phyloP scores from a whole-genome alignment of 1,284 basidiomycete genomes.

The Cerrena zonata region DNA sequence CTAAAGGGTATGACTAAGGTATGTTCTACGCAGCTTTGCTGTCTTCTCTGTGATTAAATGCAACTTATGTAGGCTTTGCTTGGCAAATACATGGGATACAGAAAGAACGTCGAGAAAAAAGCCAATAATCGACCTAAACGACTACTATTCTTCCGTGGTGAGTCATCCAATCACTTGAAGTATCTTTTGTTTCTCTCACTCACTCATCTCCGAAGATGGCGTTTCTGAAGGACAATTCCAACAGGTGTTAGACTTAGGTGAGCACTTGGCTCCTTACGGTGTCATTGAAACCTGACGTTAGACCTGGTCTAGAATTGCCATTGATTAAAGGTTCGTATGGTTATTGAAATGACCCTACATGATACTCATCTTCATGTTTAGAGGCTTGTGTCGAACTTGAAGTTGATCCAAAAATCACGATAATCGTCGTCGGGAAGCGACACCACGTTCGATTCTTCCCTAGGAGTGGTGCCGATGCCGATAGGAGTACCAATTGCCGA shows the following conservation, averaged over 20 bases:
- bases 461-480: slow-evolving; percentile 41
- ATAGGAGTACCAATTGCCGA: slow-evolving; percentile 65
- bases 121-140: slow-evolving; percentile 47
- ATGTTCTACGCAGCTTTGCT: slow-evolving; percentile 9
- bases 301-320: slow-evolving; percentile 43
- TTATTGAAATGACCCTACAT: too few relatives aligned
- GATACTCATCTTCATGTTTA: slow-evolving; percentile 21
- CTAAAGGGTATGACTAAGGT: slow-evolving; percentile 57
- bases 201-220: slow-evolving; percentile 67
- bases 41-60: background rate
- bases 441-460: slow-evolving; percentile 79
- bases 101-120: slow-evolving; percentile 48
- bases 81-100: slow-evolving; percentile 50
- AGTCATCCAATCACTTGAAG: too few relatives aligned
- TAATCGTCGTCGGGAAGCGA: slow-evolving; percentile 74
- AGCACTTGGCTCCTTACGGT: slow-evolving; percentile 56
- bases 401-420: slow-evolving; percentile 62
- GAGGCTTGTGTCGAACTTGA: slow-evolving; percentile 51
- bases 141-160: slow-evolving; percentile 71
- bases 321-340: slow-evolving; percentile 45
- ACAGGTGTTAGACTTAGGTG: slow-evolving; percentile 59
- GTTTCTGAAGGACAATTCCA: slow-evolving; percentile 77
- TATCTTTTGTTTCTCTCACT: too few relatives aligned
- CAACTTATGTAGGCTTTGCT: slow-evolving; percentile 40
- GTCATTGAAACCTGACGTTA: too few relatives aligned